These are phyloP conservation scores for Physaria fendleri DNA, from an alignment of 345 rosid species.

Conservation along the genomic window DNA sequence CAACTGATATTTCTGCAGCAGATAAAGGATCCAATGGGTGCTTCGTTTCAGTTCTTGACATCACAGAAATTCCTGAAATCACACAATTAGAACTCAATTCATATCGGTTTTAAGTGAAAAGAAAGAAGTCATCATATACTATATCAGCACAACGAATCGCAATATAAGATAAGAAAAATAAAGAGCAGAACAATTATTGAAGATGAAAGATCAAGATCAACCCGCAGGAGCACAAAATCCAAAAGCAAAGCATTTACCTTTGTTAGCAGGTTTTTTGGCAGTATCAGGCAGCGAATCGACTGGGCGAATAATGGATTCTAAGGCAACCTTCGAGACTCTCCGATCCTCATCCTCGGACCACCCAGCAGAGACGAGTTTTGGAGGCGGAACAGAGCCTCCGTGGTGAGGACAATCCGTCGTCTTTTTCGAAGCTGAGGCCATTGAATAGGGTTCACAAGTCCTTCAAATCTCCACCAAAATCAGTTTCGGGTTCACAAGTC, in stretches of 20 bases:
- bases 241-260: slow-evolving; percentile 37
- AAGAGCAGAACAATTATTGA: neutral
- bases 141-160: neutral
- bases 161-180: slow-evolving; percentile 12
- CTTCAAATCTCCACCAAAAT: no score
- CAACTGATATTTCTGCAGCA: slow-evolving; percentile 81
- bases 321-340: slow-evolving; percentile 30
- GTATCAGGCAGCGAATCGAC: slow-evolving; percentile 57
- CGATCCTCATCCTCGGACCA: slow-evolving; percentile 38
- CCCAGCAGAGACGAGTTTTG: slow-evolving; percentile 33
- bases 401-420: slow-evolving; percentile 49
- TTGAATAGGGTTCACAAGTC: slow-evolving; percentile 79
- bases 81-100: neutral
- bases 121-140: neutral
- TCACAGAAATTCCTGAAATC: slow-evolving; percentile 52
- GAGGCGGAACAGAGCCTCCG: slow-evolving; percentile 29
- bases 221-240: no score
- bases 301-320: slow-evolving; percentile 56
- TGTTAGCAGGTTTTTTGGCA: slow-evolving; percentile 42
- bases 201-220: neutral
- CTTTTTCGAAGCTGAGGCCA: slow-evolving; percentile 91
- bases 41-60: slow-evolving; percentile 72
- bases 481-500: slow-evolving; percentile 79
- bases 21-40: slow-evolving; percentile 89
- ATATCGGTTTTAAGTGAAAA: neutral